These are phyloP conservation scores for Manihot esculenta DNA, from an alignment of 441 rosid genomes.

Conservation along the genomic window DNA sequence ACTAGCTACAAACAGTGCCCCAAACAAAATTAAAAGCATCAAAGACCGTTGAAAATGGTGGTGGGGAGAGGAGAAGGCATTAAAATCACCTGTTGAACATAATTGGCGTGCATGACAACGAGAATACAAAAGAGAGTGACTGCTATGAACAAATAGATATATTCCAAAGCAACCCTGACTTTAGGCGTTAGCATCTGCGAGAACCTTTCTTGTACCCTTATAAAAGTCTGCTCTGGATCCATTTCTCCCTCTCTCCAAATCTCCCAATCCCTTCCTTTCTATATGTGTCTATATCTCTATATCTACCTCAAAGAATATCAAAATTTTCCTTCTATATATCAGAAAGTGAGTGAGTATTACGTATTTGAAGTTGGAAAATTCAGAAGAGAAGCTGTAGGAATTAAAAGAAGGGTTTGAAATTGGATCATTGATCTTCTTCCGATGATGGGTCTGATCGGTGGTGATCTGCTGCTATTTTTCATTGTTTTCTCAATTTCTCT, in stretches of 20 bases:
- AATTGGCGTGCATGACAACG: constrained; percentile 99
- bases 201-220: constrained; percentile 92
- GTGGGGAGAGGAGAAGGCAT: neutral
- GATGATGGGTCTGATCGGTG: neutral
- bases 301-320: too few species aligned
- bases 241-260: constrained; percentile 23
- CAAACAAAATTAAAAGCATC: neutral
- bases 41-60: neutral
- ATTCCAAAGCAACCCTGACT: constrained; percentile 82
- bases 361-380: neutral
- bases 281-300: neutral
- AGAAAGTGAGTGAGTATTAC: neutral
- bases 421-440: neutral
- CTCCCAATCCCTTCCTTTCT: neutral
- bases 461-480: neutral
- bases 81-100: constrained; percentile 79
- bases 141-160: constrained; percentile 69
- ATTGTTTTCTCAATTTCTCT: neutral
- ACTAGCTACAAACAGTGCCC: neutral
- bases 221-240: constrained; percentile 98
- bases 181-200: constrained; percentile 82
- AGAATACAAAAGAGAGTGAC: constrained; percentile 82
- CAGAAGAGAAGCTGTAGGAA: neutral
- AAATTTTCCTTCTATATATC: too few species aligned
- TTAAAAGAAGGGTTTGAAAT: neutral